Percentiles rank a stretch among this genome's conserved stretches.
Evolutionary conservation across 1,284 basidiomycete genomes (phyloP).

Genomic region (Tilletiaria anomala): DNA sequence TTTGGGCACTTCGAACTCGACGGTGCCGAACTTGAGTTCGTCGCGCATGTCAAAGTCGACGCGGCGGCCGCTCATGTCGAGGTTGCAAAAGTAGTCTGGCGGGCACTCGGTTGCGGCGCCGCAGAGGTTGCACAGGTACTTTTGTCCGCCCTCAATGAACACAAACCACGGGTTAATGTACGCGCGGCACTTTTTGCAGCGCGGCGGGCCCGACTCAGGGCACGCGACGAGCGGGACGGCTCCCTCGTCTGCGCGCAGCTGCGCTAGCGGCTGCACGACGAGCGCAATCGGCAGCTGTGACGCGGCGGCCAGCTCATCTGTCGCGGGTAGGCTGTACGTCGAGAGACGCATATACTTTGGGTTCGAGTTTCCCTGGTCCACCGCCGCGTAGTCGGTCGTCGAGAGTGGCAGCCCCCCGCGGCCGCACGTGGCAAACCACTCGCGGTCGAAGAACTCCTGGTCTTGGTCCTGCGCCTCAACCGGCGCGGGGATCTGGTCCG

Average conservation of each 20-base stretch:
- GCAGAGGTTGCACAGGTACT: conserved; percentile 90
- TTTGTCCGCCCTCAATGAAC: conserved; percentile 69
- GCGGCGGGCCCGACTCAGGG: conserved; percentile 59
- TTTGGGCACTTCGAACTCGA: conserved; percentile 73
- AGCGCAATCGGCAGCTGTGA: conserved; percentile 68
- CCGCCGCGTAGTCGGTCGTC: conserved; percentile 69
- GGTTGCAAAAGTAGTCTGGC: conserved; percentile 65
- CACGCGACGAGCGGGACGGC: conserved; percentile 56
- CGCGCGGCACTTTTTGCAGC: conserved; percentile 71
- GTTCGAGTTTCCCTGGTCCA: conserved; percentile 77
- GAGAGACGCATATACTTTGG: conserved; percentile 55
- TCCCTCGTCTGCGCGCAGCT: conserved; percentile 51
- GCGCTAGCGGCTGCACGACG: conserved; percentile 79
- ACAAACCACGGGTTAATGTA: conserved; percentile 93
- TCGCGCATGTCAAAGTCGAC: conserved; percentile 69
- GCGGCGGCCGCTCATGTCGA: conserved; percentile 65
- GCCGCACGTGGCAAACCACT: conserved; percentile 60
- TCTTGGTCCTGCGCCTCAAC: conserved; percentile 70
- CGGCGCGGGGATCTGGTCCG: conserved; percentile 78
- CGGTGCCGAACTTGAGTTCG: conserved; percentile 76
- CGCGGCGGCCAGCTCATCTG: conserved; percentile 63
- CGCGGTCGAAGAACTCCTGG: conserved; percentile 63
- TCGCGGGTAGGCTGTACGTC: conserved; percentile 60
- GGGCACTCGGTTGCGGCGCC: conserved; percentile 56
- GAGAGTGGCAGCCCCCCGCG: conserved; percentile 58